Evolutionary conservation across 2,329 filamentous ascomycete genomes (phyloP), one percentile per base, ranked within the genome.

Genomic region (Penicillium italicum): DNA sequence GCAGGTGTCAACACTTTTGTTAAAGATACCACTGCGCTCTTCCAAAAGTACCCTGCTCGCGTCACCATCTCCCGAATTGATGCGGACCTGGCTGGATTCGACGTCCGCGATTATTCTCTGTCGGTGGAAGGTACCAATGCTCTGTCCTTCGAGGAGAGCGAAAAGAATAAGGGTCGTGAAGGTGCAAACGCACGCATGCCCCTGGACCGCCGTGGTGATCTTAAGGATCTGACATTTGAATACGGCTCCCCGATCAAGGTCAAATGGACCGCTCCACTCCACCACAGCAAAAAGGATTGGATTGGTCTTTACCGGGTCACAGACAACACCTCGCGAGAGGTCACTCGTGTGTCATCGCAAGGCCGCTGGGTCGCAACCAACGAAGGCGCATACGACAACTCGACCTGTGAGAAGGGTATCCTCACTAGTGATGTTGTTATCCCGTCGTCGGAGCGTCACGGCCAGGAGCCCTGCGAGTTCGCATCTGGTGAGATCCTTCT

Each of bases 281-380:
- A 91, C 62, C 94, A 97, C 74, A 87, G 86, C 76, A 91, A 89
- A 71, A 89, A 88, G 66, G 94, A 99, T 73, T 99, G 94, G 94
- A 86, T 99, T 50, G 93, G 93, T 4, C 80, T 99, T 6, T 99
- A 97, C 78, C 91, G 92, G 84, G 91, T 99, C 3, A 91, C 91
- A 3, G 93, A 97, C 74, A 99, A 97, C 69, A 84, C 86, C 7
- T 94, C 90, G 8, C 85, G 93, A 38, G 90, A 96, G 37, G 79
- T 87, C 14, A 96, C 94, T 2, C 86, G 90, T 50, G 85, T 97
- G 10, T 85, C 90, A 4, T 95, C 91, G 1, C 85, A 93, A 53
- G 92, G 93, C 36, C 86, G 94, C 55, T 99, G 94, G 94, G 80
- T 91, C 33, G 89, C 92, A 0, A 92, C 89, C 0, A 90, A 87